A percentile compares a stretch with the other conserved stretches of the same genome.
Evolutionary conservation across 495 filamentous ascomycete species (phyloP).

Genomic region (Penicillium lagena): DNA sequence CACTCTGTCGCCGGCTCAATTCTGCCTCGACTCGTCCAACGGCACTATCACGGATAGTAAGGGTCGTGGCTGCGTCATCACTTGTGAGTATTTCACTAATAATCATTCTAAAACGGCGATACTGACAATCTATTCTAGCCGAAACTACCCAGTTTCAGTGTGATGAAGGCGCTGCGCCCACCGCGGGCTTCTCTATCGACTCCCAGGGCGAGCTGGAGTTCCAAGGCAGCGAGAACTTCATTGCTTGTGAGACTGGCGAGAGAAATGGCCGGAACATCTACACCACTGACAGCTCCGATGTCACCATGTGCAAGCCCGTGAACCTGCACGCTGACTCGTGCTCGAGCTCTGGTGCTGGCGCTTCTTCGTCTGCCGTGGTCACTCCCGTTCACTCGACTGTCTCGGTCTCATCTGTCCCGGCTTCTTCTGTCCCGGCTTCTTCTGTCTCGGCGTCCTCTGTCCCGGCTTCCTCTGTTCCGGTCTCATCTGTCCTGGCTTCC

Average conservation of each 20-base stretch:
- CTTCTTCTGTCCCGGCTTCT: neutral
- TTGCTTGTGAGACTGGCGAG: constrained; percentile 47
- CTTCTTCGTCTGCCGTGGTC: neutral
- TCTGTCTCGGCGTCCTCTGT: neutral
- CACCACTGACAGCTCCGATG: constrained; percentile 33
- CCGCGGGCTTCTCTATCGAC: constrained; percentile 41
- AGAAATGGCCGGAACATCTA: constrained; percentile 48
- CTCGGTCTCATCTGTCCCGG: neutral
- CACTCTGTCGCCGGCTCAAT: constrained; percentile 25
- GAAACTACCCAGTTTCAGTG: constrained; percentile 61
- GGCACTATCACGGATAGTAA: constrained; percentile 42
- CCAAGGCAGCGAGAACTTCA: constrained; percentile 39
- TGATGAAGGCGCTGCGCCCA: constrained; percentile 43
- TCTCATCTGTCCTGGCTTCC: neutral
- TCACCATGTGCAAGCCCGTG: constrained; percentile 40
- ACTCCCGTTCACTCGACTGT: neutral
- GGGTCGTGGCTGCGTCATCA: constrained; percentile 51
- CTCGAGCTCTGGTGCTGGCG: constrained; percentile 16
- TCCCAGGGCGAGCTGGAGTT: constrained; percentile 41
- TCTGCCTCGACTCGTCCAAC: constrained; percentile 30
- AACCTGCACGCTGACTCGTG: constrained; percentile 44
- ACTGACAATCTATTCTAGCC: constrained; percentile 21
- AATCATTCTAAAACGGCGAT: too few species aligned
- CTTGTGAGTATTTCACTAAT: constrained; percentile 27
- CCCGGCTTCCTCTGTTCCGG: neutral